These are phyloP conservation scores for Skeletonema menzelii DNA, from an alignment of 108 stramenopile species.

Conservation along the genomic window DNA sequence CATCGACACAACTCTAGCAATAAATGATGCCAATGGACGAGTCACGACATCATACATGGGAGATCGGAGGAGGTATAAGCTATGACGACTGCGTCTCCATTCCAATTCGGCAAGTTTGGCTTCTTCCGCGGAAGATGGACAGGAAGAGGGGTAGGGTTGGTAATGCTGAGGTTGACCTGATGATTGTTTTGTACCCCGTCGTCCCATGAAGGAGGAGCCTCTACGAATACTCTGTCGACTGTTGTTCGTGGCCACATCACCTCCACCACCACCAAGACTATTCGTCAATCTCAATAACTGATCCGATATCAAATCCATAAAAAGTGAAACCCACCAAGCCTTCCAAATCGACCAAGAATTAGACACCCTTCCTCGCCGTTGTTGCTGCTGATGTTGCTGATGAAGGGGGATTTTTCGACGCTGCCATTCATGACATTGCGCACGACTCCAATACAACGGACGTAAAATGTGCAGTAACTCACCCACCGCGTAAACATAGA, in stretches of 20 bases:
- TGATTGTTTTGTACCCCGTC: background rate
- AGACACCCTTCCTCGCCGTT: conserved; percentile 1
- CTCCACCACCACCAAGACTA: background rate
- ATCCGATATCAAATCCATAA: background rate
- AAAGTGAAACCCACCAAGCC: background rate
- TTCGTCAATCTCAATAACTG: background rate
- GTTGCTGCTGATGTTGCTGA: background rate
- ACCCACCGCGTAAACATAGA: conserved; percentile 29
- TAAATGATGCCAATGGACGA: conserved; percentile 15
- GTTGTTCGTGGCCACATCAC: background rate
- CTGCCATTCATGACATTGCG: conserved; percentile 12
- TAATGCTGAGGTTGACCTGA: background rate
- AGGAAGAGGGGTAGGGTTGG: background rate
- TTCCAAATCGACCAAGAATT: background rate
- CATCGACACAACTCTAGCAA: conserved; percentile 27
- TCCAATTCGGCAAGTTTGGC: conserved; percentile 33
- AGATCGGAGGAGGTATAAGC: conserved; percentile 39
- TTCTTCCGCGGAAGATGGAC: conserved; percentile 14
- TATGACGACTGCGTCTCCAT: conserved; percentile 28
- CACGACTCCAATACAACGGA: conserved; percentile 44
- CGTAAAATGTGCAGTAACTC: conserved; percentile 45
- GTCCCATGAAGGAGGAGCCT: conserved; percentile 7
- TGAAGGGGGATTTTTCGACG: background rate
- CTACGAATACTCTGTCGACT: background rate
- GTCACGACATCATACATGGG: conserved; percentile 36